Evolutionary conservation across 345 rosid genomes (phyloP), one percentile per base, ranked within the genome.

Genomic region (Gossypium stocksii): DNA sequence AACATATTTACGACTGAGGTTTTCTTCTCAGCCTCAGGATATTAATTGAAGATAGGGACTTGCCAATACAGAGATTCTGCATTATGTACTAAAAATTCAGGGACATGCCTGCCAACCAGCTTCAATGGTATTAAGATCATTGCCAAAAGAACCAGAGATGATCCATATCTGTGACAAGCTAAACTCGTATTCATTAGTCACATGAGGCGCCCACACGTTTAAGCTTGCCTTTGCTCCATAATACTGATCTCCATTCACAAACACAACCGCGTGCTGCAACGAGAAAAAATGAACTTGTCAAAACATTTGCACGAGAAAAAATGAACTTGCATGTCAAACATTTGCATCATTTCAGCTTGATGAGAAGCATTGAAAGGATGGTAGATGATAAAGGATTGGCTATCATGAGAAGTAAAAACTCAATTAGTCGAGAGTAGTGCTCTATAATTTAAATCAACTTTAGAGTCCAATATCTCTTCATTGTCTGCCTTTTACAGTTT

Each of bases 161-260:
- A 94, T 86, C 98, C 98, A 94, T 59, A 94, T 80, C 64, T 94
- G 98, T 44, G 98, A 94, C 71, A 94, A 79, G 82, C 98, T 92
- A 75, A 94, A 94, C 81, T 94, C 98, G 68, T 88, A 89, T 67
- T 84, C 89, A 74, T 87, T 86, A 4, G 89, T 74, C 38, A 94
- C 98, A 5, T 73, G 81, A 5, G 98, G 98, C 13, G 95, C 77
- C 98, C 98, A 94, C 74, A 94, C 98, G 60, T 91, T 94, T 11
- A 94, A 84, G 82, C 87, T 92, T 23, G 97, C 98, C 80, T 89
- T 94, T 22, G 98, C 98, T 72, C 98, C 98, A 70, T 87, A 94
- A 56, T 88, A 92, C 75, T 92, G 90, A 12, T 89, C 92, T 56
- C 98, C 98, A 56, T 82, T 86, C 56, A 91, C 94, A 77, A 85